These are phyloP conservation scores for Pythium scleroteichum DNA, from an alignment of 352 stramenopile genomes.

Conservation along the genomic window DNA sequence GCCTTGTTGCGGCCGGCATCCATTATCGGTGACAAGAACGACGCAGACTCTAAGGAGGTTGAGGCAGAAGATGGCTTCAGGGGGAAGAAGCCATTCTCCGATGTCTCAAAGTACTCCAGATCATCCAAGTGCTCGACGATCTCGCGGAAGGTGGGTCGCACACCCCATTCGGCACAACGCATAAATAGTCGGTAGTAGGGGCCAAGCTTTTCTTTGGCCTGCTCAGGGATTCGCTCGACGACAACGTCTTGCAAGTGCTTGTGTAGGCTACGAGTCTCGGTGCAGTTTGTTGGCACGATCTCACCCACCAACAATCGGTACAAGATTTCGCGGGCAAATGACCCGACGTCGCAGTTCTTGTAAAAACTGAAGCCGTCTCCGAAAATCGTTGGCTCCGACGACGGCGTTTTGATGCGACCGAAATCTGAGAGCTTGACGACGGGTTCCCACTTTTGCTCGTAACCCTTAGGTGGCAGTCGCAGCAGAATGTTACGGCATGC, in stretches of 20 bases:
- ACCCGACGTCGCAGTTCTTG: slow-evolving; percentile 83
- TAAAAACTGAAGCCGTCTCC: slow-evolving; percentile 76
- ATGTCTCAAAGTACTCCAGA: slow-evolving; percentile 75
- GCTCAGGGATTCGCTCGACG: slow-evolving; percentile 59
- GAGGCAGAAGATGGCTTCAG: slow-evolving; percentile 43
- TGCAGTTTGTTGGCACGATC: slow-evolving; percentile 67
- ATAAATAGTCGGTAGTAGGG: slow-evolving; percentile 74
- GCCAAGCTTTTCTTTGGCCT: slow-evolving; percentile 54
- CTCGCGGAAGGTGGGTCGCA: slow-evolving; percentile 76
- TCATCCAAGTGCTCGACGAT: slow-evolving; percentile 81
- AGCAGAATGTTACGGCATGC: slow-evolving; percentile 88
- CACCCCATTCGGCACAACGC: slow-evolving; percentile 74
- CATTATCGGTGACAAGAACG: slow-evolving; percentile 61
- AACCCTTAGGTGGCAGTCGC: slow-evolving; percentile 72
- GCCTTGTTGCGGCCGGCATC: slow-evolving; percentile 30
- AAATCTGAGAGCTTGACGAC: slow-evolving; percentile 86
- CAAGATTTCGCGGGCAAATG: slow-evolving; percentile 77
- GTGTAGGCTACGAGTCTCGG: slow-evolving; percentile 75
- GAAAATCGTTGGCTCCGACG: slow-evolving; percentile 69
- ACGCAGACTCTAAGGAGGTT: slow-evolving; percentile 22
- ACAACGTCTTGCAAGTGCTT: slow-evolving; percentile 76
- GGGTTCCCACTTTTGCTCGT: slow-evolving; percentile 80
- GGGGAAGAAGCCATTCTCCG: slow-evolving; percentile 76
- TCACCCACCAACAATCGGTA: slow-evolving; percentile 80
- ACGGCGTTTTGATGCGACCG: slow-evolving; percentile 70